Evolutionary conservation across 2,329 filamentous ascomycete species (phyloP), one percentile per base, ranked within the genome.

Genomic region (Colletotrichum sp.): DNA sequence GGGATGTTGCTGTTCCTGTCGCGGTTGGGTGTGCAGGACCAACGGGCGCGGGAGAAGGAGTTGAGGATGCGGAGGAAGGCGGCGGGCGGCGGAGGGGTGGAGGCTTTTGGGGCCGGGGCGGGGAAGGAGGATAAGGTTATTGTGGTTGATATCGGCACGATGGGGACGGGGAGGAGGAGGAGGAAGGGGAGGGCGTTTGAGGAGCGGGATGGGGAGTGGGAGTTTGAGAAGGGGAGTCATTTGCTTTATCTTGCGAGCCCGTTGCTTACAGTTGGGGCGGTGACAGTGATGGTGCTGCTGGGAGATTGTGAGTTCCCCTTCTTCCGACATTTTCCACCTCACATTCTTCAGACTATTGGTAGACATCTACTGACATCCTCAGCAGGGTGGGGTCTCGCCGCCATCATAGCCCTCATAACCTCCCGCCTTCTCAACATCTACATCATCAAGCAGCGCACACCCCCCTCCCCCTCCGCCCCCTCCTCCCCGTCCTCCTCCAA

Each of bases 371-470:
- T 72, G 83, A 85, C 52, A 13, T 57, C 7, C 8, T 15, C 26
- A 3, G 6, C 26, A 75, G 75, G 88, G 86, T 91, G 88, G 87
- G 88, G 88, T 2, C 80, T 92, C 4, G 83, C 80, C 4, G 85
- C 87, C 12, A 80, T 92, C 12, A 57, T 87, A 1, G 84, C 87
- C 1, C 86, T 93, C 26, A 89, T 92, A 79, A 62, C 87, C 15
- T 88, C 90, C 3, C 90, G 92, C 16, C 74, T 91, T 10, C 82
- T 91, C 72, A 92, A 92, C 79, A 88, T 91, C 72, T 86, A 86
- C 82, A 85, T 90, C 39, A 89, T 93, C 80, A 90, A 91, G 74
- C 84, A 88, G 64, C 89, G 91, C 49, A 83, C 85, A 8, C 26
- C 26, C 5, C 26, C 26, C 26, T 6, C 26, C 26, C 26, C 26